Evolutionary conservation across 192 early-diverging fungal genomes (phyloP).

Genomic region (Coemansia sp.): DNA sequence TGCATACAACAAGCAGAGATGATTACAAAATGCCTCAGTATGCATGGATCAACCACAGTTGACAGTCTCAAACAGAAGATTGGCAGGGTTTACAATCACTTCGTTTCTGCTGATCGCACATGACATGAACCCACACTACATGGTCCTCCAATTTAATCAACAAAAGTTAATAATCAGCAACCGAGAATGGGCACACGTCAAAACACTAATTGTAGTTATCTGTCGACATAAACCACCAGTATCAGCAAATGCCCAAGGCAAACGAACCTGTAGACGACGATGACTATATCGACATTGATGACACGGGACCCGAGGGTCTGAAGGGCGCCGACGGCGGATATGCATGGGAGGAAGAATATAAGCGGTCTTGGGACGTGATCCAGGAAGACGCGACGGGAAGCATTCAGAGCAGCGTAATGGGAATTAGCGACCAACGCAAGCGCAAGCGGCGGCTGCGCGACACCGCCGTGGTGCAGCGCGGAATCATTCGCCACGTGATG

Average conservation of each 20-base stretch:
- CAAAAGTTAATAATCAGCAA: not conserved
- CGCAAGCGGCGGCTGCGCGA: slow-evolving; percentile 58
- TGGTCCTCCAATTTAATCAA: not conserved
- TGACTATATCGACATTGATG: slow-evolving; percentile 50
- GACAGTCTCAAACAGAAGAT: too few relatives aligned
- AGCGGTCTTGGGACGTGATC: slow-evolving; percentile 92
- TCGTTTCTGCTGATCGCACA: too few relatives aligned
- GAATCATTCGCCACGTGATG: slow-evolving; percentile 81
- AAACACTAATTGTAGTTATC: not conserved
- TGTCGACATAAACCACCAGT: not conserved
- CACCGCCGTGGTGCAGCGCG: slow-evolving; percentile 70
- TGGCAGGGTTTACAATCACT: too few relatives aligned
- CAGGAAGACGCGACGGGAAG: slow-evolving; percentile 86
- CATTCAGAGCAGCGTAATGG: slow-evolving; percentile 69
- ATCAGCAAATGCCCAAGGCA: slow-evolving; percentile 7
- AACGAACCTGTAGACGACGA: slow-evolving; percentile 30
- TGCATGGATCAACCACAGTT: too few relatives aligned
- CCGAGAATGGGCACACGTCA: not conserved
- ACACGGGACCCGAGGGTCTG: slow-evolving; percentile 38
- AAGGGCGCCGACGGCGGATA: slow-evolving; percentile 63
- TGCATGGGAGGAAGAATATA: slow-evolving; percentile 96
- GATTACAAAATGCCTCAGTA: too few relatives aligned
- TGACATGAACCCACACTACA: slow-evolving; percentile 8
- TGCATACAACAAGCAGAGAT: too few relatives aligned
- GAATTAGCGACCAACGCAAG: slow-evolving; percentile 72